Percentiles rank a stretch among this genome's conserved stretches.
phyloP scores from a whole-genome alignment of 805 yeast species.

The Saturnispora kantuleensis region DNA sequence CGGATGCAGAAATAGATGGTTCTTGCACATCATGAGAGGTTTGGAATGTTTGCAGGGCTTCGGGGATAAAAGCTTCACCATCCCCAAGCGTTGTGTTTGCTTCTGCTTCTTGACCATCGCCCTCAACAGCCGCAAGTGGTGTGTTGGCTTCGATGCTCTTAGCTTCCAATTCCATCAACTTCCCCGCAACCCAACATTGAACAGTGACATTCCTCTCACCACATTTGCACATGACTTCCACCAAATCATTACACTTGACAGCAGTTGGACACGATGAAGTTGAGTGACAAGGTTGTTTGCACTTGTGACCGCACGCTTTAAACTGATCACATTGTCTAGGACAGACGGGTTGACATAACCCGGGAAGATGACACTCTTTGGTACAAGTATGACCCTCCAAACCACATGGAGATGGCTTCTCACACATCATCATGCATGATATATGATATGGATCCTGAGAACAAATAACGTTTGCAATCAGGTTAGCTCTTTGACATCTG shows the following conservation, averaged over 20 bases:
- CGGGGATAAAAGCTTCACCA: too few relatives aligned
- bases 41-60: too few relatives aligned
- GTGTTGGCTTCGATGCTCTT: background rate
- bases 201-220: constrained; percentile 40
- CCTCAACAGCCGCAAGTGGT: background rate
- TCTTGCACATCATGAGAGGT: too few relatives aligned
- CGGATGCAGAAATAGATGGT: too few relatives aligned
- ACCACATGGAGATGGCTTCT: constrained; percentile 37
- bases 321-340: constrained; percentile 45
- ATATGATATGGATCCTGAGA: constrained; percentile 44
- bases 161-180: constrained; percentile 7
- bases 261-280: constrained; percentile 38
- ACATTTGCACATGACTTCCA: constrained; percentile 53
- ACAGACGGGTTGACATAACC: constrained; percentile 55
- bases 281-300: constrained; percentile 57
- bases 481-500: constrained; percentile 22
- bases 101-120: background rate
- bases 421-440: constrained; percentile 63
- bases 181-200: constrained; percentile 37
- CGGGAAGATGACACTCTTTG: constrained; percentile 44
- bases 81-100: background rate
- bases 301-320: constrained; percentile 60
- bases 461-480: constrained; percentile 57
- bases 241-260: constrained; percentile 40
- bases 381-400: constrained; percentile 35